phyloP scores from a whole-genome alignment of 805 yeast species.

The Gaillardinia entomophila region DNA sequence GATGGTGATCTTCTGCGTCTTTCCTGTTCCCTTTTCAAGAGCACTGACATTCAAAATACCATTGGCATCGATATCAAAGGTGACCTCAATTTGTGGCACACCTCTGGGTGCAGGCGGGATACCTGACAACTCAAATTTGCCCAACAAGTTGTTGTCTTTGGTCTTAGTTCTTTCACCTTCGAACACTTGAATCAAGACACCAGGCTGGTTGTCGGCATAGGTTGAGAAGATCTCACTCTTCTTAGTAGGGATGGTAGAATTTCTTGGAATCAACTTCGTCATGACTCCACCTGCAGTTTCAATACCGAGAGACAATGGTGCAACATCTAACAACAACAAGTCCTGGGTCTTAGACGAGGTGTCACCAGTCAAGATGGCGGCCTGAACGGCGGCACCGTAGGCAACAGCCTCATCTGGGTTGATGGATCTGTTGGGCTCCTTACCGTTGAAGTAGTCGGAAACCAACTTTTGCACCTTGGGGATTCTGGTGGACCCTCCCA shows the following conservation, averaged over 20 bases:
- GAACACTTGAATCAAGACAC: constrained; percentile 86
- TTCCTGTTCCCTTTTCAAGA: constrained; percentile 91
- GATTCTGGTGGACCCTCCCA: constrained; percentile 19
- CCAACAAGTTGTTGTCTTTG: constrained; percentile 85
- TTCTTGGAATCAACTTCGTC: constrained; percentile 93
- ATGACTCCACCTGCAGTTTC: constrained; percentile 97
- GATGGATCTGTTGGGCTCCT: constrained; percentile 18
- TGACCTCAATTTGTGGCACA: constrained; percentile 84
- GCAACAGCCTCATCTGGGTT: constrained; percentile 21
- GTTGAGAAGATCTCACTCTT: constrained; percentile 94
- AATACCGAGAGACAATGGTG: constrained; percentile 91
- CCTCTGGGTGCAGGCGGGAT: constrained; percentile 93
- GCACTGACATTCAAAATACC: constrained; percentile 86
- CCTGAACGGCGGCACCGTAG: constrained; percentile 19
- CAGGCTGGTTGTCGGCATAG: constrained; percentile 94
- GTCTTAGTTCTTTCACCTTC: constrained; percentile 97
- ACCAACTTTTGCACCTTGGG: constrained; percentile 19
- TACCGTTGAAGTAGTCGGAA: constrained; percentile 19
- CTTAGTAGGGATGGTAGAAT: constrained; percentile 92
- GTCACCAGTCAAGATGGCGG: constrained; percentile 86
- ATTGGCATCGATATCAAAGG: constrained; percentile 82
- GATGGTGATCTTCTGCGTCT: constrained; percentile 83
- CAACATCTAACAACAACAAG: constrained; percentile 76
- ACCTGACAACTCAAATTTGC: constrained; percentile 80
- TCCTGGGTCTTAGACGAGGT: constrained; percentile 41